These are phyloP conservation scores for Phallus indusiatus DNA, from an alignment of 768 basidiomycete genomes.

Conservation along the genomic window DNA sequence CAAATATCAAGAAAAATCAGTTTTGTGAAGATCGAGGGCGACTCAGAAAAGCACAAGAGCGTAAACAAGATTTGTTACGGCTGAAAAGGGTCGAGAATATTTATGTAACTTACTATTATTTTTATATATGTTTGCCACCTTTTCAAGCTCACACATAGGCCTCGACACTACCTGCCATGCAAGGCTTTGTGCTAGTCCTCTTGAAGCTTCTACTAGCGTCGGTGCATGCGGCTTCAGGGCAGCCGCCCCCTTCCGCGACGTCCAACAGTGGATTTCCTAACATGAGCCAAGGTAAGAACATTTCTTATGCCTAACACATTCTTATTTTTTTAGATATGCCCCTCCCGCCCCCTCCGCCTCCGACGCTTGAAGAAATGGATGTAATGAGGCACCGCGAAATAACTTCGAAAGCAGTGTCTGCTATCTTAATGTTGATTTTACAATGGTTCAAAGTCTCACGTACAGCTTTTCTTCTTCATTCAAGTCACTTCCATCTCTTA, in stretches of 20 bases:
- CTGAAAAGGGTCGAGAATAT: slow-evolving; percentile 86
- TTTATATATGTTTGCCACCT: not conserved
- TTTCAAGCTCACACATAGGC: slow-evolving; percentile 40
- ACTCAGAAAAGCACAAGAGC: slow-evolving; percentile 53
- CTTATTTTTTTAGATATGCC: not conserved
- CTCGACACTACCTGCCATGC: slow-evolving; percentile 71
- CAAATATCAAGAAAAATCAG: slow-evolving; percentile 36
- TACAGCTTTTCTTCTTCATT: slow-evolving; percentile 32
- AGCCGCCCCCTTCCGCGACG: slow-evolving; percentile 55
- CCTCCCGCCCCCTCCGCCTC: slow-evolving; percentile 53
- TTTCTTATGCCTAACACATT: not conserved
- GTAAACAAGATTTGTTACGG: slow-evolving; percentile 74
- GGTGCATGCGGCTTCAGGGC: slow-evolving; percentile 63
- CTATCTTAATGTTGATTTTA: slow-evolving; percentile 77
- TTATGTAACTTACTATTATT: slow-evolving; percentile 54
- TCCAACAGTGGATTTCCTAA: slow-evolving; percentile 59
- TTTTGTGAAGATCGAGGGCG: slow-evolving; percentile 34
- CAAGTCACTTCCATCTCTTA: not conserved
- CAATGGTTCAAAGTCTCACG: slow-evolving; percentile 99
- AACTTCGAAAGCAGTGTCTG: slow-evolving; percentile 94
- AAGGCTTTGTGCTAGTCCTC: slow-evolving; percentile 87
- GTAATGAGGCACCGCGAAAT: slow-evolving; percentile 94
- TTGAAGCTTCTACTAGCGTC: slow-evolving; percentile 89
- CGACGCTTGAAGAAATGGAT: slow-evolving; percentile 84
- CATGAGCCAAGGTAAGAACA: slow-evolving; percentile 50